A percentile compares a stretch with the other conserved stretches of the same genome.
These are phyloP conservation scores for Alternaria brassicicola DNA, from an alignment of 2,329 filamentous ascomycete genomes.

Conservation along the genomic window DNA sequence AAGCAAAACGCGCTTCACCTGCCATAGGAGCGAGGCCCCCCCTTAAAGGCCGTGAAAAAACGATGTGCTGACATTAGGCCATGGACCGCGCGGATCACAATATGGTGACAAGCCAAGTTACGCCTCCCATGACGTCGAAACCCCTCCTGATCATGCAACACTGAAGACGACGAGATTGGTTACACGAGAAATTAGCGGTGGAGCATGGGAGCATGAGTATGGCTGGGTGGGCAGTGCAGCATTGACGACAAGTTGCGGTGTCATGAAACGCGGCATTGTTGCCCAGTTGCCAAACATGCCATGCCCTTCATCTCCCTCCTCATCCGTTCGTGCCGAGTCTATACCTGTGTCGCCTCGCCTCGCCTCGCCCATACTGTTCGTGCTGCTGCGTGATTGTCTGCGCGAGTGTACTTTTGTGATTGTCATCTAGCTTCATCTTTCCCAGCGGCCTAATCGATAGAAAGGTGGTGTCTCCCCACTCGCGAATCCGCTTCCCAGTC, in stretches of 20 bases:
- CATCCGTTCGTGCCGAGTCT: background rate
- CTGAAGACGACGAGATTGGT: slow-evolving; percentile 2
- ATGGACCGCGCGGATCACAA: slow-evolving; percentile 2
- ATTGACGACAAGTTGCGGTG: slow-evolving; percentile 29
- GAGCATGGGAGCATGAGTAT: slow-evolving; percentile 13
- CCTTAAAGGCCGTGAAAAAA: background rate
- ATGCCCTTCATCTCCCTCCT: slow-evolving; percentile 27
- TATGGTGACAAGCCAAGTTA: background rate
- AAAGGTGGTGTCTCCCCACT: slow-evolving; percentile 19
- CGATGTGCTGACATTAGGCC: background rate
- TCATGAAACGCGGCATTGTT: slow-evolving; percentile 30
- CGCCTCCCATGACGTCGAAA: background rate
- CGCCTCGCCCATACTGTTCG: background rate
- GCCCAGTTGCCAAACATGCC: slow-evolving; percentile 16
- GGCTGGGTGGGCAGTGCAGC: slow-evolving; percentile 17
- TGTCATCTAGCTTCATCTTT: slow-evolving; percentile 3
- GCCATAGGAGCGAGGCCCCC: background rate
- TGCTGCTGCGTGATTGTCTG: background rate
- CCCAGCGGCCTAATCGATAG: slow-evolving; percentile 30
- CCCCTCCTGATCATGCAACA: background rate
- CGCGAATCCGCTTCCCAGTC: slow-evolving; percentile 11
- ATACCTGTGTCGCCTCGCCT: background rate
- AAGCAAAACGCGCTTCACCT: slow-evolving; percentile 2
- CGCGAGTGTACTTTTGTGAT: background rate
- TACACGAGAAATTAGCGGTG: slow-evolving; percentile 10